A percentile compares a stretch with the other conserved stretches of the same genome.
Conservation (phyloP, 2,329 filamentous ascomycete genomes). For the Calonectria pseudoturangicola region DNA sequence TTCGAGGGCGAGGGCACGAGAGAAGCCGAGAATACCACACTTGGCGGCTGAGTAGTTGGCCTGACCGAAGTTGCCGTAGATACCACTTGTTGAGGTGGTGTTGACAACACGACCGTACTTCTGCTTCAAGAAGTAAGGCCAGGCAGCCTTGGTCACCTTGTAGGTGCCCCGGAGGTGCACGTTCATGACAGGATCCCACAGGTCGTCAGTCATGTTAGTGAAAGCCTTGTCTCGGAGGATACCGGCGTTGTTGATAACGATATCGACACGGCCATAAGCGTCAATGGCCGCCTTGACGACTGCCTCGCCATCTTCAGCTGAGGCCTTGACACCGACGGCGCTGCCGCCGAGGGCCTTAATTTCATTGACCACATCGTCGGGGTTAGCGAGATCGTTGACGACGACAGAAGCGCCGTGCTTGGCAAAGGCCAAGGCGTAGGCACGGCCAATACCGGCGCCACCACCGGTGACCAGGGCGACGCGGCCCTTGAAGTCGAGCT, state of each 20-base stretch:
- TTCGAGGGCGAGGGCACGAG: conserved; percentile 92
- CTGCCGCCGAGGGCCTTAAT: conserved; percentile 93
- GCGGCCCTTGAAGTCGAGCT: conserved; percentile 87
- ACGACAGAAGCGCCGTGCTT: conserved; percentile 90
- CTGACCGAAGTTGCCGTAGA: conserved; percentile 99
- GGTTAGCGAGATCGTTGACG: conserved; percentile 96
- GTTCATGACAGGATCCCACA: conserved; percentile 94
- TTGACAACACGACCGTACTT: conserved; percentile 98
- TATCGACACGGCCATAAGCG: conserved; percentile 93
- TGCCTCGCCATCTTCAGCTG: conserved; percentile 91
- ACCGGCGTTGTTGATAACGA: conserved; percentile 97
- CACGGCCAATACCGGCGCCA: conserved; percentile 92
- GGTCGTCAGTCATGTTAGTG: conserved; percentile 94
- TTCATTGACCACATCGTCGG: conserved; percentile 92
- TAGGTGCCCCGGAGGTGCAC: conserved; percentile 97
- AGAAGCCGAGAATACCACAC: conserved; percentile 95
- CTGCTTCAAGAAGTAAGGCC: conserved; percentile 98
- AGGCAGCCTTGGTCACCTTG: conserved; percentile 97
- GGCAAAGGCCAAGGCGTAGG: conserved; percentile 91
- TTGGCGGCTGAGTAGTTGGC: conserved; percentile 97
- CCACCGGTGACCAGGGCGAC: conserved; percentile 92
- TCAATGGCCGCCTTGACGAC: conserved; percentile 97
- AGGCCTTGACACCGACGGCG: conserved; percentile 94
- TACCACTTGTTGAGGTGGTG: conserved; percentile 96
- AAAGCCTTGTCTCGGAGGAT: conserved; percentile 99